phyloP scores from a whole-genome alignment of 2,329 filamentous ascomycete species.

The Fusarium hostae region DNA sequence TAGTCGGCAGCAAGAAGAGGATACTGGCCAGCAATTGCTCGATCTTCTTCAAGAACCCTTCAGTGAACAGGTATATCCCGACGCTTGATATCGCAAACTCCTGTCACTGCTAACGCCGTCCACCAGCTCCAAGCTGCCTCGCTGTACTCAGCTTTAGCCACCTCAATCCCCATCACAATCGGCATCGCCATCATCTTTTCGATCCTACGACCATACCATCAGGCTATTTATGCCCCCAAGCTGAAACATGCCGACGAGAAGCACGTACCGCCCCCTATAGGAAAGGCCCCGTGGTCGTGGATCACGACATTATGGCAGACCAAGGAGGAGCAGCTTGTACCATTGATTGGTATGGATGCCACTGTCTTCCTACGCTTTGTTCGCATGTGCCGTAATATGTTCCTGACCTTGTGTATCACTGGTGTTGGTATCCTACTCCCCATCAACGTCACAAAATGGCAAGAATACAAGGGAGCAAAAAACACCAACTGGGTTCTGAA shows the following conservation, averaged over 20 bases:
- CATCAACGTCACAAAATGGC: conserved; percentile 70
- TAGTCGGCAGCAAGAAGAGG: conserved; percentile 32
- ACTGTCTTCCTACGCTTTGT: conserved; percentile 89
- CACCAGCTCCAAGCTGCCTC: conserved; percentile 56
- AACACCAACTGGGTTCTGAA: conserved; percentile 62
- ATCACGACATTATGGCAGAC: conserved; percentile 80
- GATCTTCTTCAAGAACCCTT: conserved; percentile 64
- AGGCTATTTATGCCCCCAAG: conserved; percentile 92
- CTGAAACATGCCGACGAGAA: conserved; percentile 91
- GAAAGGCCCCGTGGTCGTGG: conserved; percentile 91
- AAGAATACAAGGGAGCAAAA: conserved; percentile 33
- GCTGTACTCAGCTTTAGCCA: conserved; percentile 81
- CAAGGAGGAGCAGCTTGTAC: conserved; percentile 79
- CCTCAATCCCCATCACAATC: conserved; percentile 79
- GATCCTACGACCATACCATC: conserved; percentile 89
- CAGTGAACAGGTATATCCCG: conserved; percentile 55
- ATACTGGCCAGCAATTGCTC: conserved; percentile 58
- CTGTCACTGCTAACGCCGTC: conserved; percentile 10
- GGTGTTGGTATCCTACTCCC: conserved; percentile 85
- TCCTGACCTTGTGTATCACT: conserved; percentile 75
- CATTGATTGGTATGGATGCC: conserved; percentile 90
- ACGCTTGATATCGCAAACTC: neutral
- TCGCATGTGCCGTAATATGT: conserved; percentile 93
- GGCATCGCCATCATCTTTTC: conserved; percentile 85
- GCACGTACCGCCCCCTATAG: conserved; percentile 87